phyloP scores from a whole-genome alignment of 2,329 filamentous ascomycete genomes.

The Colletotrichum destructivum region DNA sequence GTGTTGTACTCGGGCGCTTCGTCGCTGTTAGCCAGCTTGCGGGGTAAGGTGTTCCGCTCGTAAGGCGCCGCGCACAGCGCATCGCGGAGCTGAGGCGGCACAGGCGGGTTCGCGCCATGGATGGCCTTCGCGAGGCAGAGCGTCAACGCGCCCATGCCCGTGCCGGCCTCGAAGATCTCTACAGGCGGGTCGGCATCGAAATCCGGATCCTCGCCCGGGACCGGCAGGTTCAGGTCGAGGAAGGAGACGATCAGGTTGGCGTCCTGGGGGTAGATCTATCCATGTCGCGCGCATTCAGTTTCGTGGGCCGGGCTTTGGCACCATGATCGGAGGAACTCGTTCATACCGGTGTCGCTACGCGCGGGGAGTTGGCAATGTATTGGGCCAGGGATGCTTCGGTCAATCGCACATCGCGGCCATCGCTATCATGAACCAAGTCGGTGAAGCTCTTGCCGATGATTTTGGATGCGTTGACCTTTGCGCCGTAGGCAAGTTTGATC shows the following conservation, averaged over 20 bases:
- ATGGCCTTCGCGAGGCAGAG: constrained; percentile 82
- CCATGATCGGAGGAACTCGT: neutral
- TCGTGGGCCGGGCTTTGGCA: neutral
- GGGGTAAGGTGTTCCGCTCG: constrained; percentile 31
- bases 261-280: constrained; percentile 76
- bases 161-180: constrained; percentile 88
- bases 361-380: constrained; percentile 77
- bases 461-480: constrained; percentile 63
- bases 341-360: constrained; percentile 82
- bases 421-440: constrained; percentile 70
- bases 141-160: constrained; percentile 86
- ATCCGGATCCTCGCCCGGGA: constrained; percentile 52
- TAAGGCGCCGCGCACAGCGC: constrained; percentile 43
- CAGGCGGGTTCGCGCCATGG: constrained; percentile 77
- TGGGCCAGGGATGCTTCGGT: constrained; percentile 79
- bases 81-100: constrained; percentile 59
- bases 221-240: constrained; percentile 78
- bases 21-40: constrained; percentile 35
- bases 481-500: constrained; percentile 61
- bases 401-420: constrained; percentile 66
- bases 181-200: constrained; percentile 62
- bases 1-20: constrained; percentile 33
- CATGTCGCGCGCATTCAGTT: constrained; percentile 25
- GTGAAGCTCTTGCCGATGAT: constrained; percentile 76
- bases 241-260: constrained; percentile 82